phyloP scores from a whole-genome alignment of 306 rosid species.

The Pyrus betulifolia region DNA sequence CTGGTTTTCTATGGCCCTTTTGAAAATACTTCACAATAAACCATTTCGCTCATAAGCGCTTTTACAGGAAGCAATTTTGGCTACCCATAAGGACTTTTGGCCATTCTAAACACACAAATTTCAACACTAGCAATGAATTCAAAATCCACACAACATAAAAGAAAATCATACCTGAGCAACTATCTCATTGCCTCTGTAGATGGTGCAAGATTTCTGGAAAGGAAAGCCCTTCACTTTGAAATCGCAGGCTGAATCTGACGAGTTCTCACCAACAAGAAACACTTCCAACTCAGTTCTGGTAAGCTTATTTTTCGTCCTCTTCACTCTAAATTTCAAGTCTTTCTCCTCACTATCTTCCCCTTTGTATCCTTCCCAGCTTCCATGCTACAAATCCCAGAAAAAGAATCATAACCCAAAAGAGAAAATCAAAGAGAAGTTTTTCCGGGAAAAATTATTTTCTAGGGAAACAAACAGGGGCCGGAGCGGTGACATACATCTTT shows the following conservation, averaged over 20 bases:
- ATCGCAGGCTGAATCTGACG: conserved; percentile 24
- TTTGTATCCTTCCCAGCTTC: conserved; percentile 67
- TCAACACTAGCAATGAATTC: background rate
- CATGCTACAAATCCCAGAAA: conserved; percentile 34
- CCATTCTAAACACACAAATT: background rate
- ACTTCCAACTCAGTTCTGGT: conserved; percentile 56
- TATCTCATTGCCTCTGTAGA: conserved; percentile 41
- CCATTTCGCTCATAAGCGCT: no score
- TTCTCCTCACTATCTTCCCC: conserved; percentile 29
- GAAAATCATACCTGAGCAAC: conserved; percentile 66
- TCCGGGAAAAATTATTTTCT: background rate
- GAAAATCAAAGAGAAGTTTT: background rate
- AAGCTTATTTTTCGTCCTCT: conserved; percentile 41
- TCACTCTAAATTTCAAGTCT: conserved; percentile 45
- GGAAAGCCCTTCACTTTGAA: conserved; percentile 64
- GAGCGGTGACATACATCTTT: conserved; percentile 28
- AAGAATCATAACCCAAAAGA: background rate
- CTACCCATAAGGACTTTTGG: no score
- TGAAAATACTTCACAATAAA: no score
- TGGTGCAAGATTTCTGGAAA: conserved; percentile 57
- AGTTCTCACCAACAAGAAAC: conserved; percentile 29
- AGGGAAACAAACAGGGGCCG: background rate
- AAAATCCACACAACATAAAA: background rate
- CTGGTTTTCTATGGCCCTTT: background rate
- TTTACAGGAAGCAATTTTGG: no score